Evolutionary conservation across 257 asterid genomes (phyloP), one percentile per base, ranked within the genome.

Genomic region (Coffea canephora): DNA sequence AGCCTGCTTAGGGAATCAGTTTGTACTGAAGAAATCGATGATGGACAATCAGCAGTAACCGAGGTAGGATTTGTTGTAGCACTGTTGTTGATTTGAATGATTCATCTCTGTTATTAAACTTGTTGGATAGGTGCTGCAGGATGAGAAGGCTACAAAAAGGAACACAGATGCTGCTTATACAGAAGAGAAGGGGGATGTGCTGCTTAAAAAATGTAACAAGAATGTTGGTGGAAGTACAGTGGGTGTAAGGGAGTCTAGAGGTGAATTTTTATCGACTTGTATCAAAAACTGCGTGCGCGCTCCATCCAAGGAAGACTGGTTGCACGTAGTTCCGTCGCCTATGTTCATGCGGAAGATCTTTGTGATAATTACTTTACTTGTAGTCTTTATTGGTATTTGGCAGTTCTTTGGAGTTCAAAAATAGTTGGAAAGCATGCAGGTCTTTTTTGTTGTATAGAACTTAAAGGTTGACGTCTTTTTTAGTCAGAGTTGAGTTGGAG

Each of bases 91-190:
- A 8, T 48, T 31, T 11, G 55, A 69, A 48, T 25, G 45, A 65
- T 77, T 34, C 49, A 19, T 27, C 16, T 2, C n/a, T 27, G 74
- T 52, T 50, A 69, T 50, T 78, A 25, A 65, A 54, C 61, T 31
- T 59, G 25, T n/a, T 66, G 70, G 39, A 52, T 82, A 68, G 82
- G 25, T 82, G 84, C 57, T 84, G 85, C 96, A 95, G 98, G 94
- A 78, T 46, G 87, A 82, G 52, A 78, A 82, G 80, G 82, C 73
- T 71, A 79, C 77, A 11, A 41, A 71, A 61, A 48, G 52, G 69
- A 52, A 34, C 34, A 43, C 9, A 19, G 52, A 49, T 79, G 80
- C 73, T 64, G 65, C 67, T 25, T 15, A 77, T 23, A 31, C 59
- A 18, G 85, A 79, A 48, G 86, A 82, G 83, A n/a, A 31, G 1